Evolutionary conservation across 495 filamentous ascomycete species (phyloP), one percentile per base, ranked within the genome.

Genomic region (Hypoxylon lenormandii): DNA sequence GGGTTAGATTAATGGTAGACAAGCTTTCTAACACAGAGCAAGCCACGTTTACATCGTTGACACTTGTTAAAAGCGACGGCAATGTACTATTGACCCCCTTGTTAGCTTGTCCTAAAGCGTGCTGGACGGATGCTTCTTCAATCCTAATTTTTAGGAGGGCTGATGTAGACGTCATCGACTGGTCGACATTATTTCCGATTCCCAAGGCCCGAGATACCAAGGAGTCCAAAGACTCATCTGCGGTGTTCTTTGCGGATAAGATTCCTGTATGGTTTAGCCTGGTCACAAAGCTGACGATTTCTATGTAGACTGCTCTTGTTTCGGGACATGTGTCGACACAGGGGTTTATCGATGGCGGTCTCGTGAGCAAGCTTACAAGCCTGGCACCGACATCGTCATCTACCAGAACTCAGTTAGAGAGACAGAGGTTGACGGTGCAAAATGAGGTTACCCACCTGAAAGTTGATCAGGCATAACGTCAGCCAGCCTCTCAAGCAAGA

Each of bases 401-500:
- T 75, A 18, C 5, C 36, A 37, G 26, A 3, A 26, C 10, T 69
- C 26, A 73, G 55, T 49, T 33, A 30, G 0, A 23, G 12, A 21
- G 6, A 33, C 15, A 51, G 6, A 12, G 1, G 12, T 26, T 33
- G 10, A 33, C 30, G 30, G 30, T 11, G 30, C 6, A 33, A 8
- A 21, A 13, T 2, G 48, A 33, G 5, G 6, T 3, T 12, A 58
- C 74, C 47, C 64, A 80, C 79, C 72, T 19, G 65, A 69, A 30
- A 76, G 73, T 12, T 76, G 57, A 48, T 79, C 75, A 0, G 69
- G 70, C 45, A 77, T 77, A 38, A 81, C 67, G 19, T 80, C 77
- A 0, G 69, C 48, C 22, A 82, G 80, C 52, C 85, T 79, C 58
- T 87, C 83, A 5, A 85, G 62, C 10, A 87, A 70, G 38, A 81